phyloP scores from a whole-genome alignment of 1,139 yeast genomes.

The Hemisphaericaspora lyxosophila region DNA sequence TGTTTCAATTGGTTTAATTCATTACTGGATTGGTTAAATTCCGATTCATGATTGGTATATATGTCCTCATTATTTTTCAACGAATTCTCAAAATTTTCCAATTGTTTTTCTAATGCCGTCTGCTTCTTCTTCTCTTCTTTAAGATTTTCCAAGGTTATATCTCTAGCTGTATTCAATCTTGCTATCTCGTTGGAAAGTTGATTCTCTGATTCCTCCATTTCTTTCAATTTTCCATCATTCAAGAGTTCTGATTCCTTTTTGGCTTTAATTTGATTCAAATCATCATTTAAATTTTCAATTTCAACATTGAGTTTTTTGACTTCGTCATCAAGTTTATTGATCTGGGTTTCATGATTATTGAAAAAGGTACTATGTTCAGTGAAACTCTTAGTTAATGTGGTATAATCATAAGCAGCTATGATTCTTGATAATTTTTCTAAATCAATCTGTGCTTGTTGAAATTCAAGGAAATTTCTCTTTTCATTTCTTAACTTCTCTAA shows the following conservation, averaged over 20 bases:
- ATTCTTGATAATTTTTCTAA: slow-evolving; percentile 73
- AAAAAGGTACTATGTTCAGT: slow-evolving; percentile 41
- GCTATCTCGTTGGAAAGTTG: slow-evolving; percentile 66
- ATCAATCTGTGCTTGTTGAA: slow-evolving; percentile 80
- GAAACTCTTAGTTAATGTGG: slow-evolving; percentile 41
- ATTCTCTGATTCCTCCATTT: slow-evolving; percentile 59
- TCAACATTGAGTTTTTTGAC: slow-evolving; percentile 53
- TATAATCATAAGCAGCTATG: slow-evolving; percentile 76
- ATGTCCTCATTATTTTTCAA: slow-evolving; percentile 32
- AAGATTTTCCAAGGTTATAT: slow-evolving; percentile 54
- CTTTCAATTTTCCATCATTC: slow-evolving; percentile 62
- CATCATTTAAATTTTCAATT: slow-evolving; percentile 58
- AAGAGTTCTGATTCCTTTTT: slow-evolving; percentile 60
- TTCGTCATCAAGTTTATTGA: slow-evolving; percentile 35
- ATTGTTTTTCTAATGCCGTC: slow-evolving; percentile 17
- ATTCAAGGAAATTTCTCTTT: slow-evolving; percentile 80
- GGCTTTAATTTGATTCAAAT: slow-evolving; percentile 53
- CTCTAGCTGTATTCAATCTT: slow-evolving; percentile 62
- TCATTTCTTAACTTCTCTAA: slow-evolving; percentile 78
- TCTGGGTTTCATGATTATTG: slow-evolving; percentile 33
- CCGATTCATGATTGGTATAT: slow-evolving; percentile 28
- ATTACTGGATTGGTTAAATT: slow-evolving; percentile 45
- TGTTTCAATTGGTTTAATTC: slow-evolving; percentile 46
- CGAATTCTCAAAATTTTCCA: slow-evolving; percentile 18
- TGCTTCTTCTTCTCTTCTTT: slow-evolving; percentile 44